Evolutionary conservation across 192 early-diverging fungal species (phyloP), one percentile per base, ranked within the genome.

Genomic region (Backusella westeae): DNA sequence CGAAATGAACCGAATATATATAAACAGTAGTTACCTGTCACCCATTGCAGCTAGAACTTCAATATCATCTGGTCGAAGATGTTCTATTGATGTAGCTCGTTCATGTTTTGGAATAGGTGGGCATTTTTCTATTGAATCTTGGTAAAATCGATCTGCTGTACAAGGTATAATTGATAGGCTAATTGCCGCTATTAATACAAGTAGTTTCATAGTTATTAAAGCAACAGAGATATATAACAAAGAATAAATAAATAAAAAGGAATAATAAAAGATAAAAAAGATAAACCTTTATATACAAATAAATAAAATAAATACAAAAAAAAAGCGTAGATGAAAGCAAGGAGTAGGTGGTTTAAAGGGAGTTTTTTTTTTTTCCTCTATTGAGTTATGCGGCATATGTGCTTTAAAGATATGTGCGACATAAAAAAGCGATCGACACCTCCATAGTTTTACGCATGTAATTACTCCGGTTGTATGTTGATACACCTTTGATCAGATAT

Each of bases 11-110:
- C 34, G 19, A 36, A 23, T 69, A 12, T 69, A 69, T 17, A 19
- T 35, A 0, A 19, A 2, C 2, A 67, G 4, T 21, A 38, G 7
- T 17, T 74, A 74, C 72, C 72, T 74, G 39, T 74, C 72, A 1
- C 72, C 72, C 23, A 74, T 63, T 17, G 49, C 72, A 39, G 72
- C 72, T 17, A 74, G 23, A 15, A 74, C 72, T 38, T 36, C 19
- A 36, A 74, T 74, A 59, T 74, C 72, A 65, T 34, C 38, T 26
- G 72, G 52, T 4, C 56, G 52, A 56, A 74, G 56, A 9, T 74
- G 35, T 8, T 36, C 2, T 15, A 74, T 36, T 1, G 52, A 63
- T 14, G 0, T 41, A 6, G 72, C 53, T 63, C 35, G 56, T 5
- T 21, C 36, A 59, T 35, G 59, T n/a, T 23, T 34, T 39, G 53